Conservation (phyloP, 345 rosid genomes). For the Turnera subulata region DNA sequence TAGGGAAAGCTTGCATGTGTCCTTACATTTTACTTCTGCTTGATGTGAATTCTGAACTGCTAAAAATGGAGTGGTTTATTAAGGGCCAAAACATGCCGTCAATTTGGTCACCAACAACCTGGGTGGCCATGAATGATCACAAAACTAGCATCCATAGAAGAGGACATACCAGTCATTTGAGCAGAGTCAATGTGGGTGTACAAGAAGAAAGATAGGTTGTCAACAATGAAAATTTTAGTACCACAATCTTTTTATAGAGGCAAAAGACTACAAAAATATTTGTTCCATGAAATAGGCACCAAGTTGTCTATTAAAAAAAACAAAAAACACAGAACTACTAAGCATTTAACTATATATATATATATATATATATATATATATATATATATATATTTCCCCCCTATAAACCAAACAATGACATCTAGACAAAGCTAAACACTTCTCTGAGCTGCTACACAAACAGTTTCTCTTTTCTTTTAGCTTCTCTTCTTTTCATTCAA, state of each 20-base stretch:
- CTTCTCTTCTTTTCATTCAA: slow-evolving; percentile 2
- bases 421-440: no score
- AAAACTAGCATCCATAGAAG: not conserved
- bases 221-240: not conserved
- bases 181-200: slow-evolving; percentile 10
- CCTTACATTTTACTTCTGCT: no score
- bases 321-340: slow-evolving; percentile 8
- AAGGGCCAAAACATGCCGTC: no score
- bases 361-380: no score
- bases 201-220: slow-evolving; percentile 13
- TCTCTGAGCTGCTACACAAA: not conserved
- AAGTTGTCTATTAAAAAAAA: slow-evolving; percentile 18
- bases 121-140: no score
- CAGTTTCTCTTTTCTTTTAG: not conserved
- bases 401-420: no score
- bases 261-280: slow-evolving; percentile 19
- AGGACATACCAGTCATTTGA: slow-evolving; percentile 6
- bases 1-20: no score
- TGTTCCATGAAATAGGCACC: slow-evolving; percentile 11
- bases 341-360: slow-evolving; percentile 14
- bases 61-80: no score
- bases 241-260: slow-evolving; percentile 13
- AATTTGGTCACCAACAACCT: no score
- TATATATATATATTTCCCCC: no score
- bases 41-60: no score